phyloP scores from a whole-genome alignment of 2,329 filamentous ascomycete genomes.

The Blastomyces parvus region DNA sequence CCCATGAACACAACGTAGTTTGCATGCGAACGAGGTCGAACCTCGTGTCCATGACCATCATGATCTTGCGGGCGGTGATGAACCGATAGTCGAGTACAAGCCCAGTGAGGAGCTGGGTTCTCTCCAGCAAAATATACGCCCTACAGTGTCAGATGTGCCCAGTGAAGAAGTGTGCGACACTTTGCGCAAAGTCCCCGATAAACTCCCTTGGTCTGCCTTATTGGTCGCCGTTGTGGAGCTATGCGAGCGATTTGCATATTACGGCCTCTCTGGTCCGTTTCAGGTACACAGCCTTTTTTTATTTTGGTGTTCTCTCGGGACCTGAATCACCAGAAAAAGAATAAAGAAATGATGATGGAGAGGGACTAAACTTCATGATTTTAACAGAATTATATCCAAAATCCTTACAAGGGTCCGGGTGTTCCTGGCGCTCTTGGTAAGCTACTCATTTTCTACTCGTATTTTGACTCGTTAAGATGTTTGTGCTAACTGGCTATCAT shows the following conservation, averaged over 20 bases:
- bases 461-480: not conserved
- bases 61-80: not conserved
- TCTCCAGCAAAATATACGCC: not conserved
- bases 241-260: slow-evolving; percentile 51
- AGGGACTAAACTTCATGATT: not conserved
- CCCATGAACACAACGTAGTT: not conserved
- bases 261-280: slow-evolving; percentile 46
- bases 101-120: not conserved
- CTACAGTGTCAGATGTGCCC: slow-evolving; percentile 30
- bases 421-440: slow-evolving; percentile 30
- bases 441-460: not conserved
- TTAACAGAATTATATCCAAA: slow-evolving; percentile 44
- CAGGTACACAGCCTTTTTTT: slow-evolving; percentile 18
- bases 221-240: slow-evolving; percentile 49
- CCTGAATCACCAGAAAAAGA: not conserved
- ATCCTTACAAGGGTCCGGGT: slow-evolving; percentile 29
- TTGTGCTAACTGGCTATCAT: slow-evolving; percentile 1
- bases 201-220: slow-evolving; percentile 46
- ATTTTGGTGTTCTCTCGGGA: not conserved
- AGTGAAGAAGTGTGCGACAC: slow-evolving; percentile 42
- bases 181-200: slow-evolving; percentile 47
- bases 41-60: not conserved
- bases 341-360: not conserved
- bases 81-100: not conserved
- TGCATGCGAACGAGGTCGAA: not conserved